These are phyloP conservation scores for Kazachstania viticola DNA, from an alignment of 805 yeast genomes.

Conservation along the genomic window DNA sequence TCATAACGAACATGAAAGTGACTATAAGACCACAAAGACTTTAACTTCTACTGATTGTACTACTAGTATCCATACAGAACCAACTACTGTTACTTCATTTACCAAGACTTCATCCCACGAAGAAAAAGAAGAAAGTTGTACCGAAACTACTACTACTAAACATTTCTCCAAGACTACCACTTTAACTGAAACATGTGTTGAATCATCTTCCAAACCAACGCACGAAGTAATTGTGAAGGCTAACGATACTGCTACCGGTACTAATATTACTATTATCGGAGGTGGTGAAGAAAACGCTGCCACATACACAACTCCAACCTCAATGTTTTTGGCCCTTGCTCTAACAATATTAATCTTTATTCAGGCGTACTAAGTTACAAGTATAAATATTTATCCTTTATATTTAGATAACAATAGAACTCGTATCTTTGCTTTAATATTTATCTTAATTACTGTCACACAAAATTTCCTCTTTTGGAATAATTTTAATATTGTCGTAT, in stretches of 20 bases:
- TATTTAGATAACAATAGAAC: too few species aligned
- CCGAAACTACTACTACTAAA: neutral
- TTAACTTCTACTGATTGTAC: too few species aligned
- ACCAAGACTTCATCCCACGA: neutral
- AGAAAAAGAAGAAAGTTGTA: too few species aligned
- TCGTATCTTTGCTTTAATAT: too few species aligned
- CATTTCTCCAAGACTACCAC: neutral
- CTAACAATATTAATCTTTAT: slow-evolving; percentile 8
- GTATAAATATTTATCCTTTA: too few species aligned
- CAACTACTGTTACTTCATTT: neutral
- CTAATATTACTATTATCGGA: neutral
- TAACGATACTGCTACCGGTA: neutral
- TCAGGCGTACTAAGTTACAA: slow-evolving; percentile 7
- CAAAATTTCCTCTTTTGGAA: too few species aligned
- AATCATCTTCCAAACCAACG: neutral
- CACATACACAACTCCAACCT: slow-evolving; percentile 7
- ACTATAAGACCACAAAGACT: neutral
- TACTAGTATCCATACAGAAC: too few species aligned
- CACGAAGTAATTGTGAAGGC: too few species aligned
- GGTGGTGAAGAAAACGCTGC: slow-evolving; percentile 9
- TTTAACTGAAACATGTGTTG: neutral
- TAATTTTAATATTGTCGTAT: too few species aligned
- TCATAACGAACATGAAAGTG: neutral
- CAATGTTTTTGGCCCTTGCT: slow-evolving; percentile 9
- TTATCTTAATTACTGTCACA: too few species aligned